Evolutionary conservation across 768 basidiomycete genomes (phyloP).

Genomic region (Auricularia heimuer): DNA sequence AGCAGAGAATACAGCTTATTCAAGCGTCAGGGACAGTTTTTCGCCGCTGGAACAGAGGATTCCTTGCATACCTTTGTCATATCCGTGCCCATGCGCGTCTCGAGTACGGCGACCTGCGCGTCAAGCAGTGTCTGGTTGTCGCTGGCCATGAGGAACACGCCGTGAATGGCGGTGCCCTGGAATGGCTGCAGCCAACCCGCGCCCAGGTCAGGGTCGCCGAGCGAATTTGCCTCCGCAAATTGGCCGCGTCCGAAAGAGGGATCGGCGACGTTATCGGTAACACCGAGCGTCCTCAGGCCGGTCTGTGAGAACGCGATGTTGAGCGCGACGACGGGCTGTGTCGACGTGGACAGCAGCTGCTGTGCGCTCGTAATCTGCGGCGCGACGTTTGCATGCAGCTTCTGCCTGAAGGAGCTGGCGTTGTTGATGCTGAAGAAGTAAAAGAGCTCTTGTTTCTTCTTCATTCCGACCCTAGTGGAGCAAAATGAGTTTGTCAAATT

Average conservation of each 20-base stretch:
- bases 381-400: conserved; percentile 4
- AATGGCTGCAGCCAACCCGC: conserved; percentile 40
- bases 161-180: conserved; percentile 33
- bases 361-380: conserved; percentile 6
- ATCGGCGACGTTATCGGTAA: conserved; percentile 15
- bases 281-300: conserved; percentile 10
- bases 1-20: conserved; percentile 4
- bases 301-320: conserved; percentile 17
- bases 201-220: conserved; percentile 29
- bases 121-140: conserved; percentile 31
- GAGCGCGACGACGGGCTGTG: conserved; percentile 12
- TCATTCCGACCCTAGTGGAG: conserved; percentile 14
- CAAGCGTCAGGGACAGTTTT: neutral
- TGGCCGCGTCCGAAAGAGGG: conserved; percentile 11
- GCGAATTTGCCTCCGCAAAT: conserved; percentile 24
- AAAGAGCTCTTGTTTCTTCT: conserved; percentile 15
- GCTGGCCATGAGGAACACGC: conserved; percentile 40
- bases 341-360: conserved; percentile 3
- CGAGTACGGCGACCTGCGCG: conserved; percentile 4
- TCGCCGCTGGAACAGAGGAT: neutral
- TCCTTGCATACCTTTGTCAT: neutral
- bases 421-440: conserved; percentile 18
- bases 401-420: conserved; percentile 11
- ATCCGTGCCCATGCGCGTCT: neutral
- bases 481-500: too few relatives aligned